Evolutionary conservation across 768 basidiomycete genomes (phyloP), one percentile per base, ranked within the genome.

Genomic region (Auriscalpium orientale): DNA sequence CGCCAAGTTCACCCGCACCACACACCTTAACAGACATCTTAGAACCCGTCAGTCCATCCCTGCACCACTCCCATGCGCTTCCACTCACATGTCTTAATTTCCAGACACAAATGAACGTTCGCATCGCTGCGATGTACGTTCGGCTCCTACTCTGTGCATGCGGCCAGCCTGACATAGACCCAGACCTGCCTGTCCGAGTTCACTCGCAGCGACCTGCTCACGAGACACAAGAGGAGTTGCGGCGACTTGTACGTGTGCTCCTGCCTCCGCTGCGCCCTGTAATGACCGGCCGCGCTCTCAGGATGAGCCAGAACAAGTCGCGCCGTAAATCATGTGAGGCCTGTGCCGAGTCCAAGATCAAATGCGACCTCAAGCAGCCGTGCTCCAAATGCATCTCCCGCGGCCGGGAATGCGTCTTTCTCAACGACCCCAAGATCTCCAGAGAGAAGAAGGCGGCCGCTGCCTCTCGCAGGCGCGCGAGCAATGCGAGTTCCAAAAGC

Each of bases 321-420:
- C 73, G 81, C 58, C 72, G 81, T 61, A 83, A 83, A 66, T 84
- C 83, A 4, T 85, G 84, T 61, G 78, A 79, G 66, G 77, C 83
- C 18, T 85, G 83, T 64, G 83, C 81, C 5, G 81, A 84, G 64
- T 84, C 82, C 20, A 85, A 85, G 68, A 78, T 84, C 35, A 85
- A 84, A 72, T 85, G 83, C 64, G 78, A 83, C 64, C 69, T 84
- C 15, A 76, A 81, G 59, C 75, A 74, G 56, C 83, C 83, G 34
- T 85, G 83, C 67, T 78, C 81, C 33, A 83, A 83, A 64, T 85
- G 83, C 65, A 69, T 71, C 35, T 72, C 81, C 55, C 76, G 82
- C 62, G 82, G 81, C 53, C 74, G 79, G 55, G 77, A 81, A 57
- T 85, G 83, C 64, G 65, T 83, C 33, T 85, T 82, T 68, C 55